Conservation (phyloP, 2,329 filamentous ascomycete genomes). For the Boeremia lycopersici region DNA sequence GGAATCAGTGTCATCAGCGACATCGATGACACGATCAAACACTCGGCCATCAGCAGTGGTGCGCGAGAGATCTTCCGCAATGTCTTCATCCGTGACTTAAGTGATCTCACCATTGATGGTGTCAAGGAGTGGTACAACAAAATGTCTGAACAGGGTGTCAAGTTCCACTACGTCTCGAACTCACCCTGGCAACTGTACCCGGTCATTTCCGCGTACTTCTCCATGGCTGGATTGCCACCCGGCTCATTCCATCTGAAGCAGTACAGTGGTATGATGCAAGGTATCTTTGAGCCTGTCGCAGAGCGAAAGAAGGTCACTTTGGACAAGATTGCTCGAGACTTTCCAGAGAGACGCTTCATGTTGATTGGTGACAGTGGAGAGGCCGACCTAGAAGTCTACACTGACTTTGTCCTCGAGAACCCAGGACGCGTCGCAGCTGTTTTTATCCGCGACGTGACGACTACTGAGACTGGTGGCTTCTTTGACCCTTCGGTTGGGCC, state of each 20-base stretch:
- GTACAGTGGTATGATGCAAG: constrained; percentile 95
- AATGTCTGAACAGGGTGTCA: constrained; percentile 79
- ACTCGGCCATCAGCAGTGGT: constrained; percentile 85
- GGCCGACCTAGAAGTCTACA: constrained; percentile 96
- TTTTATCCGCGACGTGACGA: constrained; percentile 96
- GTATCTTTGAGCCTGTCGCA: constrained; percentile 95
- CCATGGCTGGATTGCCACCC: constrained; percentile 76
- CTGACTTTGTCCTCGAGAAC: constrained; percentile 84
- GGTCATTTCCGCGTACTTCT: constrained; percentile 84
- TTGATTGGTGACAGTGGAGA: constrained; percentile 95
- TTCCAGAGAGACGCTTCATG: constrained; percentile 86
- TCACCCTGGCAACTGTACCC: constrained; percentile 98
- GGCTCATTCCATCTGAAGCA: constrained; percentile 96
- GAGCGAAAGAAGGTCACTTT: constrained; percentile 91
- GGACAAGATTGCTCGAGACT: constrained; percentile 84
- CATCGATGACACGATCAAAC: constrained; percentile 96
- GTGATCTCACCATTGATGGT: constrained; percentile 81
- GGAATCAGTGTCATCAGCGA: constrained; percentile 96
- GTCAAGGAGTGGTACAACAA: constrained; percentile 87
- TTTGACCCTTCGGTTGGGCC: constrained; percentile 69
- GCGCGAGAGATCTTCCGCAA: constrained; percentile 96
- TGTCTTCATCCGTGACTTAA: constrained; percentile 86
- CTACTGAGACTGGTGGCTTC: constrained; percentile 75
- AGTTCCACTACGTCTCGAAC: constrained; percentile 98
- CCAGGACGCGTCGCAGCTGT: constrained; percentile 83